These are phyloP conservation scores for Leucosporidium scottii DNA, from an alignment of 768 basidiomycete species.

Conservation along the genomic window DNA sequence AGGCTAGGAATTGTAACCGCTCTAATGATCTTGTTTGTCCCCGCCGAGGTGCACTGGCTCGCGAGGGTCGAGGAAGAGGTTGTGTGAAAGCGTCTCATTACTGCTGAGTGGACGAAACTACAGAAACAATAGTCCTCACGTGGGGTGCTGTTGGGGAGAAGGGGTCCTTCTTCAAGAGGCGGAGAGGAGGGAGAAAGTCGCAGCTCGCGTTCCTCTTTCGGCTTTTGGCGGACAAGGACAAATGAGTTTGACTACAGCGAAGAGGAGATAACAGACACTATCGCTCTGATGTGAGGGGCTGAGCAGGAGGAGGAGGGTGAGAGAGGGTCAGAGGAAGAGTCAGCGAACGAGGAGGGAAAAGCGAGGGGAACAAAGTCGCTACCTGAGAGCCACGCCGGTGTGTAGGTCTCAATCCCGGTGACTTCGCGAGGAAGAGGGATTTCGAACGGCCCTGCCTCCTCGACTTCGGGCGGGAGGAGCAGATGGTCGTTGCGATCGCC, in stretches of 20 bases:
- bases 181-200: not conserved
- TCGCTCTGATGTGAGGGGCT: too few relatives aligned
- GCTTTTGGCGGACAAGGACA: too few relatives aligned
- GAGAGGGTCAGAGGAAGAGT: not conserved
- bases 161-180: too few relatives aligned
- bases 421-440: slow-evolving; percentile 89
- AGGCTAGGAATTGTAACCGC: too few relatives aligned
- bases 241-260: too few relatives aligned
- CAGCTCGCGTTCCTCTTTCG: too few relatives aligned
- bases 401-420: slow-evolving; percentile 67
- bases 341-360: not conserved
- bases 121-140: not conserved
- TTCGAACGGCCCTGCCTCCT: slow-evolving; percentile 94
- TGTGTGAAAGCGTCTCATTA: too few relatives aligned
- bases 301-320: not conserved
- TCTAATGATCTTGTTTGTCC: too few relatives aligned
- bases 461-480: slow-evolving; percentile 88
- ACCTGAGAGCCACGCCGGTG: slow-evolving; percentile 22
- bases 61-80: too few relatives aligned
- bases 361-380: not conserved
- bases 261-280: too few relatives aligned
- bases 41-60: too few relatives aligned
- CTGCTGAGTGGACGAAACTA: not conserved
- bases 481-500: slow-evolving; percentile 97
- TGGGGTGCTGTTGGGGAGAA: not conserved